Evolutionary conservation across 2,329 filamentous ascomycete species (phyloP), one percentile per base, ranked within the genome.

Genomic region (Ascochyta koolunga): DNA sequence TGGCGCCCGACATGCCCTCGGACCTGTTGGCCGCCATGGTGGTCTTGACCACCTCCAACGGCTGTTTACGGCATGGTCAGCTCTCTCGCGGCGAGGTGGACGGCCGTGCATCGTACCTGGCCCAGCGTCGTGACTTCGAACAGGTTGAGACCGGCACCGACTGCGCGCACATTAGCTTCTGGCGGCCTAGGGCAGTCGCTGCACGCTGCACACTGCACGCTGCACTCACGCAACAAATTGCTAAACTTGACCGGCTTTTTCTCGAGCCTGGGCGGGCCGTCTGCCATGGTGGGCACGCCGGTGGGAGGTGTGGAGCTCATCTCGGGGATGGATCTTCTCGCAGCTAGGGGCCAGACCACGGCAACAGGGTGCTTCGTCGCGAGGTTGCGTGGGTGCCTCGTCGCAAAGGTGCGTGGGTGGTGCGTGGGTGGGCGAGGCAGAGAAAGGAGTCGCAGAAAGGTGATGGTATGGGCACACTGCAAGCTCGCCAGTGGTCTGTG

Each of bases 191-290:
- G n/a, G n/a, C n/a, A n/a, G n/a, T n/a, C n/a, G n/a, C n/a, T n/a
- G n/a, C n/a, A n/a, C 21, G 11, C 11, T 0, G 8, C 4, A 8
- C 5, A 24, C 25, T 11, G 24, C 45, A 29, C 4, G 4, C 5
- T 10, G 22, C 24, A 81, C 82, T 74, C 73, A 85, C 82, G 86
- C 73, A 99, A 83, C 85, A 99, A 79, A 82, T 99, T 99, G 83
- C 92, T 96, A 85, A 98, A 98, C 87, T 97, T 98, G 86, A 99
- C 86, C 66, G 95, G 95, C 87, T 98, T 98, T 90, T 98, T 98
- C 89, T 97, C 93, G 76, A 96, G 82, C 78, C 77, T 80, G 76
- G 80, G 77, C 76, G 80, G 79, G 31, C 56, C 61, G 36, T 50
- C 50, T 32, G 58, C 53, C 77, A 79, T 73, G 50, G 58, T 60